Percentiles rank a stretch among this genome's conserved stretches.
These are phyloP conservation scores for Peronosclerospora sorghi DNA, from an alignment of 352 stramenopile genomes.

Conservation along the genomic window DNA sequence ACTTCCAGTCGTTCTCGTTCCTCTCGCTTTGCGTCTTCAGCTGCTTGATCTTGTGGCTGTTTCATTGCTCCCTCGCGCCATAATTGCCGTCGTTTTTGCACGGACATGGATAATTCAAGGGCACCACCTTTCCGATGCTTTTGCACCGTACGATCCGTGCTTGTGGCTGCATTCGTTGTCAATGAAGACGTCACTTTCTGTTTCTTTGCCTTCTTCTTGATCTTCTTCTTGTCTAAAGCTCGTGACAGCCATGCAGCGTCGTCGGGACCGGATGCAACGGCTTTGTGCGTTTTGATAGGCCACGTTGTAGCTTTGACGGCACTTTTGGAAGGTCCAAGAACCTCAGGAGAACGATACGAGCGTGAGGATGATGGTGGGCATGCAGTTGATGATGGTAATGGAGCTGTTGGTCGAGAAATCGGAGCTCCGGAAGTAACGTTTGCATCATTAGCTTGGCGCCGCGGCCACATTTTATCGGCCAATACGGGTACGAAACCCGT, in stretches of 20 bases:
- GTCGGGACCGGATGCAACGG: neutral
- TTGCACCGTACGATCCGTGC: constrained; percentile 5
- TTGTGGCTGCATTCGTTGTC: constrained; percentile 4
- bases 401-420: neutral
- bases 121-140: constrained; percentile 5
- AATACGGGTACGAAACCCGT: neutral
- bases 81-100: constrained; percentile 19
- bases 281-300: constrained; percentile 2
- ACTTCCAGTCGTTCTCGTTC: constrained; percentile 24
- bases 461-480: constrained; percentile 25
- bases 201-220: neutral
- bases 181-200: neutral
- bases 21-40: constrained; percentile 14
- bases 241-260: constrained; percentile 31
- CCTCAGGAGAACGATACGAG: neutral
- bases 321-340: constrained; percentile 13
- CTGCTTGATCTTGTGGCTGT: constrained; percentile 9
- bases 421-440: neutral
- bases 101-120: constrained; percentile 8
- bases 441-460: constrained; percentile 10
- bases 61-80: constrained; percentile 16
- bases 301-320: constrained; percentile 4
- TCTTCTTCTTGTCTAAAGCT: constrained; percentile 31
- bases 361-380: neutral
- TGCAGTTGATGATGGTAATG: neutral